Percentiles rank a stretch among this genome's conserved stretches.
Evolutionary conservation across 805 yeast genomes (phyloP).

Genomic region (Monosporozyma solicola): DNA sequence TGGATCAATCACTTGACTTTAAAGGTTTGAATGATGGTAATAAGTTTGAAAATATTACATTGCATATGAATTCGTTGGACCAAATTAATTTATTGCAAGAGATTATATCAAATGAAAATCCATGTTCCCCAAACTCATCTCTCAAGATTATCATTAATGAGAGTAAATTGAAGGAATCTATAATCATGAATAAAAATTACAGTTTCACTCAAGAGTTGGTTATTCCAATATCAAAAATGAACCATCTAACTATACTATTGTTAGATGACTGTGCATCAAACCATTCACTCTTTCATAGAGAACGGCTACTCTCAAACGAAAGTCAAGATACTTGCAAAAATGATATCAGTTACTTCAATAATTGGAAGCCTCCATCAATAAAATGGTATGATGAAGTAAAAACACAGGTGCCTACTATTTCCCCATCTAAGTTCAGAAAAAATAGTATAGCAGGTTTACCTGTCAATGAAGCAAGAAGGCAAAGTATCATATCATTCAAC

Average conservation of each 20-base stretch:
- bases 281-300: background rate
- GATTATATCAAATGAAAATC: slow-evolving; percentile 10
- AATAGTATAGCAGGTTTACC: slow-evolving; percentile 18
- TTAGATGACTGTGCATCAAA: background rate
- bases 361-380: background rate
- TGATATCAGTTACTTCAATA: background rate
- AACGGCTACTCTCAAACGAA: background rate
- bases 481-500: slow-evolving; percentile 11
- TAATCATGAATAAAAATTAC: slow-evolving; percentile 1
- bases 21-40: background rate
- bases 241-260: slow-evolving; percentile 1
- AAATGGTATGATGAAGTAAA: background rate
- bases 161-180: slow-evolving; percentile 6
- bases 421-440: slow-evolving; percentile 19
- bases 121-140: background rate
- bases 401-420: slow-evolving; percentile 7
- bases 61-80: slow-evolving; percentile 12
- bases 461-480: slow-evolving; percentile 14
- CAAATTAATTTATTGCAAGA: slow-evolving; percentile 15
- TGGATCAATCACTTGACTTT: background rate
- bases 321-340: background rate
- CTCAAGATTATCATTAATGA: slow-evolving; percentile 11
- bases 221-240: slow-evolving; percentile 5
- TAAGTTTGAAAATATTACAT: background rate
- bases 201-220: slow-evolving; percentile 2